phyloP scores from a whole-genome alignment of 2,329 filamentous ascomycete genomes.

The Exophiala xenobiotica region DNA sequence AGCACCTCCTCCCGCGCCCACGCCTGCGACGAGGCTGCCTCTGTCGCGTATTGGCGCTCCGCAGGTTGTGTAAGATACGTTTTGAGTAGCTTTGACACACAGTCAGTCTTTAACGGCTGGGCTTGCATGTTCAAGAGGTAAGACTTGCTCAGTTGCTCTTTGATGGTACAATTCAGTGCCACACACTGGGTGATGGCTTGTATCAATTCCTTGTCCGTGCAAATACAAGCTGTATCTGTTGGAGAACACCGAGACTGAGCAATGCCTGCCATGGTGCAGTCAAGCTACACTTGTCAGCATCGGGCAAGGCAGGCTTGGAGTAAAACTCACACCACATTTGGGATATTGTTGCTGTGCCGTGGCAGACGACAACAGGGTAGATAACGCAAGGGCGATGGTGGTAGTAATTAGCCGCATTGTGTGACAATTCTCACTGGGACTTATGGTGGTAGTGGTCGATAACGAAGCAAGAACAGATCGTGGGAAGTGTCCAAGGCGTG shows the following conservation, averaged over 20 bases:
- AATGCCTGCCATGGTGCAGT: slow-evolving; percentile 30
- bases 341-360: slow-evolving; percentile 7
- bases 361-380: slow-evolving; percentile 1
- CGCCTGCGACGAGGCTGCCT: slow-evolving; percentile 34
- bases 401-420: background rate
- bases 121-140: background rate
- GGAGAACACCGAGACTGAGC: slow-evolving; percentile 39
- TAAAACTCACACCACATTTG: slow-evolving; percentile 13
- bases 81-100: slow-evolving; percentile 39
- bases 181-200: slow-evolving; percentile 38
- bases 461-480: background rate
- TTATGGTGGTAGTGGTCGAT: background rate
- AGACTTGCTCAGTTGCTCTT: slow-evolving; percentile 38
- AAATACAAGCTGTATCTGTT: slow-evolving; percentile 43
- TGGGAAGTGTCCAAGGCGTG: background rate
- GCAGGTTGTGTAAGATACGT: slow-evolving; percentile 42
- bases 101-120: too few relatives aligned
- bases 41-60: slow-evolving; percentile 40
- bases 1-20: slow-evolving; percentile 38
- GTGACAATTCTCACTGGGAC: too few relatives aligned
- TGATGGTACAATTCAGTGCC: slow-evolving; percentile 37
- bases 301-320: background rate
- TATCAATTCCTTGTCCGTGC: slow-evolving; percentile 38
- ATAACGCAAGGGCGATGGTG: background rate
- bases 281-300: slow-evolving; percentile 8